Evolutionary conservation across 2,329 filamentous ascomycete genomes (phyloP).

Genomic region (Blastomyces silverae): DNA sequence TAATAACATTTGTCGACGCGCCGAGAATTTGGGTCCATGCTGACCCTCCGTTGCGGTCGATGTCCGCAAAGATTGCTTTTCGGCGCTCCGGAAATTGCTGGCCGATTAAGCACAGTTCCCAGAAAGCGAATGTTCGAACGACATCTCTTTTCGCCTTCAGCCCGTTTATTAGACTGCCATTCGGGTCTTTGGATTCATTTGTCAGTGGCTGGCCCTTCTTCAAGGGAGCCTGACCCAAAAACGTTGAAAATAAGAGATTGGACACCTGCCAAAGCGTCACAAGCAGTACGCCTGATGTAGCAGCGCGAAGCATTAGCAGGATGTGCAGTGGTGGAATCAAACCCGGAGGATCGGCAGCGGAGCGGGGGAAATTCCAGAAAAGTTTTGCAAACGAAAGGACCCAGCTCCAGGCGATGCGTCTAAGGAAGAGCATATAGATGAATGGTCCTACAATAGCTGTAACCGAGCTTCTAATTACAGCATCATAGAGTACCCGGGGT

Average conservation of each 20-base stretch:
- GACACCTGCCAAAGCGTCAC: conserved; percentile 67
- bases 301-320: conserved; percentile 51
- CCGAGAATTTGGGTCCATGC: conserved; percentile 74
- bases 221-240: conserved; percentile 70
- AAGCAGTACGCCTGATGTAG: conserved; percentile 60
- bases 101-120: conserved; percentile 79
- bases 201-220: conserved; percentile 83
- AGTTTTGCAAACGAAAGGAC: conserved; percentile 63
- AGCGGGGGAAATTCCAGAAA: conserved; percentile 68
- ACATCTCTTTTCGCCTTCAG: conserved; percentile 75
- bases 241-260: conserved; percentile 71
- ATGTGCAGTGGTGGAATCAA: conserved; percentile 52
- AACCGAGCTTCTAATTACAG: conserved; percentile 35
- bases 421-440: conserved; percentile 58
- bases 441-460: conserved; percentile 46
- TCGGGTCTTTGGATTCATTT: conserved; percentile 79
- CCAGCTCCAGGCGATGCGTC: conserved; percentile 60
- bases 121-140: conserved; percentile 76
- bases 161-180: conserved; percentile 78
- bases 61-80: conserved; percentile 76
- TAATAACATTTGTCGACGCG: conserved; percentile 63
- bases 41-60: conserved; percentile 71
- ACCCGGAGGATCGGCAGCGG: conserved; percentile 53
- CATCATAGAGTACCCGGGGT: conserved; percentile 28
- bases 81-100: conserved; percentile 67